Base-by-base conservation (phyloP, 2,329 filamentous ascomycete genomes). In the Cryoendolithus antarcticus region DNA sequence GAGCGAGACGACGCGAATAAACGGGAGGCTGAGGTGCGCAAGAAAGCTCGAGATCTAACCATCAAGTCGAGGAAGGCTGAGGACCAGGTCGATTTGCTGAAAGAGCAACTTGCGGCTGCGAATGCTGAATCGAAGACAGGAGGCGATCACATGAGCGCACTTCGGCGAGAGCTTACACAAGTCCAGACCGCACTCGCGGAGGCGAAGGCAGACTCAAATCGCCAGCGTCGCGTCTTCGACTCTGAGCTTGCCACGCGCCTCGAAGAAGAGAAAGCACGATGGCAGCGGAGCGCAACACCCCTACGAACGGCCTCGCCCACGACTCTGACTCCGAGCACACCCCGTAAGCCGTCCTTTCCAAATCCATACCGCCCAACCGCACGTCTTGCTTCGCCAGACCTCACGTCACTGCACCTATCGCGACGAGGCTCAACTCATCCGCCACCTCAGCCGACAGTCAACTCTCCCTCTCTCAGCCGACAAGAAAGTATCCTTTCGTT, bases 1-100 rank as follows among this genome's bases (percentile, higher is more conserved):
- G 93, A 98, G 59, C 77, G 85, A 40, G 88, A 96, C 54, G 91
- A 98, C 53, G 75, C 84, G 6, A 71, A 77, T 36, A 79, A 79
- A 49, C 78, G 85, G 42, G 91, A 98, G 62, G 80, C 76, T 4
- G 91, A 96, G 30, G 75, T 93, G 62, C 74, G 91, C 48, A 85
- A 82, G 58, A 96, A 93, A 63, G 82, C 86, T 39, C 75, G 91
- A 45, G 91, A 98, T 61, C 71, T 81, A 73, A 82, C 82, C 39
- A 62, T 71, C 10, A 82, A 75, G 57, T 65, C 67, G 8, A 75
- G 84, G 50, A 74, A 72, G 39, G 66, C 82, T 13, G 86, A 94
- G 57, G 84, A 93, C 48, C 86, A 96, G 48, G 63, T 94, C 4
- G 86, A 95, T 52, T 72, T 74, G 37, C 66, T 75, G 45, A 74